Evolutionary conservation across 2,329 filamentous ascomycete genomes (phyloP).

Genomic region (Zasmidium angulare): DNA sequence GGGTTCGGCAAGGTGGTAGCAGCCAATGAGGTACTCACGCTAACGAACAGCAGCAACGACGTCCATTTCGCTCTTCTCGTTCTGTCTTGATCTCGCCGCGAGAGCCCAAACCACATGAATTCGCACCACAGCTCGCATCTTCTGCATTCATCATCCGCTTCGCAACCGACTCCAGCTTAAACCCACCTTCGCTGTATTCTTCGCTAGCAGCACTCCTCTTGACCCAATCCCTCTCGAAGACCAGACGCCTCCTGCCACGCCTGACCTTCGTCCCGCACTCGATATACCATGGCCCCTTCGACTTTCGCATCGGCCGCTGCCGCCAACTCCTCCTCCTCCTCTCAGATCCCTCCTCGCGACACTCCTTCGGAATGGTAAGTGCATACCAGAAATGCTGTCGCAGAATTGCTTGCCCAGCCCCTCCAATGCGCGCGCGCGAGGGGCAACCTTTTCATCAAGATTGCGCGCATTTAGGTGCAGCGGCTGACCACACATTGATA

Average conservation of each 20-base stretch:
- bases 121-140: neutral
- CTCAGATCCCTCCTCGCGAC: conserved; percentile 43
- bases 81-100: neutral
- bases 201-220: neutral
- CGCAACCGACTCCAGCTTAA: neutral
- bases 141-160: neutral
- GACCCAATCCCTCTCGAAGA: neutral
- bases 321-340: conserved; percentile 40
- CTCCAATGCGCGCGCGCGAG: conserved; percentile 3
- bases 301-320: conserved; percentile 54
- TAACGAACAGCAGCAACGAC: neutral
- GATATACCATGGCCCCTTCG: conserved; percentile 43
- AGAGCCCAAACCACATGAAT: neutral
- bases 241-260: neutral
- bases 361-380: conserved; percentile 49
- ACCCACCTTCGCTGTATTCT: neutral
- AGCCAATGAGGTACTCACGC: neutral
- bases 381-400: neutral
- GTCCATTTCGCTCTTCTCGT: neutral
- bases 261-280: neutral
- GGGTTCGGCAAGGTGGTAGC: neutral
- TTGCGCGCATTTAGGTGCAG: conserved; percentile 5
- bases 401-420: neutral
- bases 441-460: conserved; percentile 1
- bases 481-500: conserved; percentile 31